Base-by-base conservation (phyloP, 1,139 yeast genomes). In the Geotrichum citri-aurantii region DNA sequence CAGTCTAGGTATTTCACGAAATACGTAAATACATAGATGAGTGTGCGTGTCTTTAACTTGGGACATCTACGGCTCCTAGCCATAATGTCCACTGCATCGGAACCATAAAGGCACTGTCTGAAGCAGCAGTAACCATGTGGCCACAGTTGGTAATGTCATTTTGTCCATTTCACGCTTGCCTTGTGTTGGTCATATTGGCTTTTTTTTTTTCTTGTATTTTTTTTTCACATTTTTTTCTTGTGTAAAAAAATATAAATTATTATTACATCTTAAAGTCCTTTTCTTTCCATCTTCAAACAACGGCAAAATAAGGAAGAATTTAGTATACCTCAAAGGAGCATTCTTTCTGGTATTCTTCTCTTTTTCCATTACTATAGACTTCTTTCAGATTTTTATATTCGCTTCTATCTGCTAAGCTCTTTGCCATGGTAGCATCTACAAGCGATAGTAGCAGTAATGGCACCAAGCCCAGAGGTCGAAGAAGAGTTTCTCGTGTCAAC, bases 401-500 rank as follows among this genome's bases (percentile, higher is more conserved):
- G 19, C 21, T 17, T 37, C 17, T 37, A 37, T 37, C 19, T 37
- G 44, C 44, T 19, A 19, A 37, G 44, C 6, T 17, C 17, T 26
- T 2, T n/a, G 17, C 19, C 44, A 37, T 37, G 44, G 44, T 37
- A 37, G 44, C 44, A 37, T 37, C 44, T n/a, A 37, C 44, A 37
- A 37, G 21, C n/a, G 44, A 37, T 37, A 37, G 44, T 17, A 37
- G 44, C 44, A n/a, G 44, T 37, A 37, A 37, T 37, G 44, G 19
- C 44, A 37, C 44, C n/a, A 37, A 37, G 21, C 44, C 44, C 7
- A 37, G 21, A n/a, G 44, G 44, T 17, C 65, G 68, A 19, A 64
- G 71, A 31, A 64, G 66, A 50, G 63, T 64, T 21, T 63, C 69
- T 23, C 62, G 71, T 55, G 70, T 69, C 37, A 69, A 69, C 60